Base-by-base conservation (phyloP, 805 yeast genomes). In the Saccharomycopsis capsularis region DNA sequence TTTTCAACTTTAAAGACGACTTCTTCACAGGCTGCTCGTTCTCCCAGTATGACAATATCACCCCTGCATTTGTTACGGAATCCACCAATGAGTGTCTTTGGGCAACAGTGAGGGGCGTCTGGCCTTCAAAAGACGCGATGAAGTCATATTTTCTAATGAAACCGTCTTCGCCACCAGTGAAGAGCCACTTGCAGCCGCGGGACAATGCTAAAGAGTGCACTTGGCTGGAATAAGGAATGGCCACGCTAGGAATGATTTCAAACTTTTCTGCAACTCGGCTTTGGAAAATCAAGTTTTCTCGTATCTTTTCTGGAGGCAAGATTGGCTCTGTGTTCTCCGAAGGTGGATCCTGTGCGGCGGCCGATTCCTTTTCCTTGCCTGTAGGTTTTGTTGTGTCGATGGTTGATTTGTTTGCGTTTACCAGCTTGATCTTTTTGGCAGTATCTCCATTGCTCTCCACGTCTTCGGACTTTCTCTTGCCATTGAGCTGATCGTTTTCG, bases 111-210 rank as follows among this genome's bases (percentile, higher is more conserved):
- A 93, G 69, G 3, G 93, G 91, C 4, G 83, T 70, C 56, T 84
- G 85, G 16, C 97, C 97, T 59, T 85, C 90, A 22, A 93, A 75
- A 1, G 96, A 84, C 30, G 82, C 83, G 36, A 81, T 74, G 54
- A 93, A 82, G 65, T 93, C 96, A 66, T 83, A 93, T 61, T 85
- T 89, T 42, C 99, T 71, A 30, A 93, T 85, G 58, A 81, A 86
- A 3, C 99, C 99, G 64, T 93, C 99, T 56, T 85, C 91, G 7
- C 98, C 98, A 19, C 99, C 99, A 0, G 96, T 82, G 58, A 90
- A 83, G 36, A 93, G 70, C 83, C 89, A 90, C 60, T 81, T 82
- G 38, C 89, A 82, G 4, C 95, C 95, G 57, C 76, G 78, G 1
- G 95, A 77, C 41, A 88, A 68, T 1, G 90, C 82, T 32, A 91